Evolutionary conservation across 257 asterid species (phyloP).

Genomic region (Forsythia viridissima): DNA sequence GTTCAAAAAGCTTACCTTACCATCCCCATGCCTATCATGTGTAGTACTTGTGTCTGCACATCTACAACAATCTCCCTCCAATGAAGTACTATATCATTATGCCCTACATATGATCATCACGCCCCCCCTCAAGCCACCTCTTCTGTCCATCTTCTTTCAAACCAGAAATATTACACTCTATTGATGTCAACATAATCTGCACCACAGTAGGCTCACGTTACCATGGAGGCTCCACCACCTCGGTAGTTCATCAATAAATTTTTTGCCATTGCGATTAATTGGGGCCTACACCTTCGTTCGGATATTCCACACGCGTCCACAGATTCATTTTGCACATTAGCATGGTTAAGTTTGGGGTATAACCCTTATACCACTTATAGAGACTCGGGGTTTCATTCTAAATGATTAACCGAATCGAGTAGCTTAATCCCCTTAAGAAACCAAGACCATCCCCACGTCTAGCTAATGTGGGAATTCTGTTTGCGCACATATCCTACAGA

Average conservation of each 20-base stretch:
- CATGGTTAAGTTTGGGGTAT: not conserved
- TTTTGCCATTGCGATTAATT: too few relatives aligned
- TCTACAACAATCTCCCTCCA: not conserved
- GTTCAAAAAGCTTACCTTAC: not conserved
- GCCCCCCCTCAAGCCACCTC: not conserved
- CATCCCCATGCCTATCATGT: not conserved
- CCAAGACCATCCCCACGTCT: not conserved
- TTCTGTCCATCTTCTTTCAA: not conserved
- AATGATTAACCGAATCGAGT: too few relatives aligned
- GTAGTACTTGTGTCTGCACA: not conserved
- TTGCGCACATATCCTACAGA: not conserved
- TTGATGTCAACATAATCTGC: not conserved
- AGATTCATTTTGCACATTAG: not conserved
- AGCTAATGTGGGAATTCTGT: not conserved
- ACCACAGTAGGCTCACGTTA: too few relatives aligned
- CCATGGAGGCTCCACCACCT: not conserved
- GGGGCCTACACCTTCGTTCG: not conserved
- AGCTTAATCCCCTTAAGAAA: not conserved
- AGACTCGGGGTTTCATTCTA: not conserved
- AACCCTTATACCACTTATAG: not conserved
- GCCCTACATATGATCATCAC: too few relatives aligned
- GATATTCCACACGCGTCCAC: not conserved
- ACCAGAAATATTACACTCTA: not conserved
- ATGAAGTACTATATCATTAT: too few relatives aligned
- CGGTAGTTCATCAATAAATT: too few relatives aligned